Conservation (phyloP, 495 filamentous ascomycete species). For the Aspergillus kassunensis region DNA sequence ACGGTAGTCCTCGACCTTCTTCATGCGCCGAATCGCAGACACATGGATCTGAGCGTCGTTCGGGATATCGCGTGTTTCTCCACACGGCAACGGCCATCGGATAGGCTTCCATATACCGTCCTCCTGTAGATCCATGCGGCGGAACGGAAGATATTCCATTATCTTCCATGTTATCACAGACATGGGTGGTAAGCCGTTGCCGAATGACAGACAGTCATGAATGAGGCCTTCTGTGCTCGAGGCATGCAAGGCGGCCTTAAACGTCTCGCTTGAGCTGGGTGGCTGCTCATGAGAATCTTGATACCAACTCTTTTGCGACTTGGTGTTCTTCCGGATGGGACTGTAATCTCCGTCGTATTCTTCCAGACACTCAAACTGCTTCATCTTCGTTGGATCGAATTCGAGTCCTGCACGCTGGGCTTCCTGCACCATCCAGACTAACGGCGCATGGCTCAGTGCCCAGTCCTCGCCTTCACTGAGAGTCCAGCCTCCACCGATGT, state of each 20-base stretch:
- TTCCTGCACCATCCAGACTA: constrained; percentile 83
- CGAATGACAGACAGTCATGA: constrained; percentile 71
- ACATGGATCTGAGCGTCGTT: constrained; percentile 65
- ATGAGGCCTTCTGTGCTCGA: constrained; percentile 59
- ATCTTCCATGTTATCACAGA: constrained; percentile 72
- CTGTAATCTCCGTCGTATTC: constrained; percentile 42
- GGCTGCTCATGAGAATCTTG: constrained; percentile 19
- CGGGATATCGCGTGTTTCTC: constrained; percentile 80
- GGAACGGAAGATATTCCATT: constrained; percentile 84
- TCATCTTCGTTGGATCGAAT: constrained; percentile 67
- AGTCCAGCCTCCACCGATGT: constrained; percentile 84
- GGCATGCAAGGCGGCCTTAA: constrained; percentile 54
- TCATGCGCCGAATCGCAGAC: constrained; percentile 70
- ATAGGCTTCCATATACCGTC: constrained; percentile 82
- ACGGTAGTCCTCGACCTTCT: constrained; percentile 42
- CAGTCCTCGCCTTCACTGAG: constrained; percentile 50
- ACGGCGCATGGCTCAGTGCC: constrained; percentile 67
- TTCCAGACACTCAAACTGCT: constrained; percentile 59
- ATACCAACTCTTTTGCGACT: constrained; percentile 22
- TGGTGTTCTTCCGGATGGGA: constrained; percentile 42
- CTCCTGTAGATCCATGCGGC: constrained; percentile 70
- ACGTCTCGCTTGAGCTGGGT: constrained; percentile 33
- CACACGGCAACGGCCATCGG: constrained; percentile 72
- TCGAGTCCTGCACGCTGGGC: constrained; percentile 67
- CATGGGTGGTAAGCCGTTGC: constrained; percentile 52